Conservation (phyloP, 2,329 filamentous ascomycete genomes). For the Ascochyta lentis region DNA sequence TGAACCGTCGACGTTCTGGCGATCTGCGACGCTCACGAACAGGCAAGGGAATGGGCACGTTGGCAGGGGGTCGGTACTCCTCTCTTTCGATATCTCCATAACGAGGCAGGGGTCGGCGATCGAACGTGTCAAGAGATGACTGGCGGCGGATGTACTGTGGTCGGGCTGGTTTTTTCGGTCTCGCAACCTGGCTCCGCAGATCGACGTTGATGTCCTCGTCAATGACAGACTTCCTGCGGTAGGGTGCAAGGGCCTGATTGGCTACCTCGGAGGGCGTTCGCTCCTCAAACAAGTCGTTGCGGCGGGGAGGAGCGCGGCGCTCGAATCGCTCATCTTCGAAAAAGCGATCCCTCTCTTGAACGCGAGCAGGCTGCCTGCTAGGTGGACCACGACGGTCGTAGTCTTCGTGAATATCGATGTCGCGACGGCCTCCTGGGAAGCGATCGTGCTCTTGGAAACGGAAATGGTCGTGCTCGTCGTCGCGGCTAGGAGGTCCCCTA, state of each 20-base stretch:
- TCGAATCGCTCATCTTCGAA: conserved; percentile 62
- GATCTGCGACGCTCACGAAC: conserved; percentile 56
- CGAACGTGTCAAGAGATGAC: conserved; percentile 89
- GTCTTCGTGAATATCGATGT: conserved; percentile 53
- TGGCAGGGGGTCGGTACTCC: conserved; percentile 69
- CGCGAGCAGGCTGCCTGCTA: conserved; percentile 36
- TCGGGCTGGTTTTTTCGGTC: conserved; percentile 61
- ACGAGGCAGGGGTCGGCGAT: conserved; percentile 71
- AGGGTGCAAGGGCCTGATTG: conserved; percentile 62
- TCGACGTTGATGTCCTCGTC: conserved; percentile 64
- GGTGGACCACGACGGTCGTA: conserved; percentile 48
- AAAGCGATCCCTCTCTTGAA: conserved; percentile 58
- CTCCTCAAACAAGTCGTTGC: conserved; percentile 56
- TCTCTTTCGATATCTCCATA: conserved; percentile 62
- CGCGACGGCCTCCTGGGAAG: conserved; percentile 49
- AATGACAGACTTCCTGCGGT: conserved; percentile 64
- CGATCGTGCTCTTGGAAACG: conserved; percentile 55
- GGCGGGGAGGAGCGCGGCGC: conserved; percentile 37
- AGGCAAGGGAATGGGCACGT: conserved; percentile 73
- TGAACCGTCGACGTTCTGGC: conserved; percentile 59
- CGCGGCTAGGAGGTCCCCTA: conserved; percentile 55
- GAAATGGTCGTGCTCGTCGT: conserved; percentile 51
- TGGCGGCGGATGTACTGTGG: conserved; percentile 79
- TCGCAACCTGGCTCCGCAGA: conserved; percentile 24
- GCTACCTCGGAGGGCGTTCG: conserved; percentile 55